A percentile compares a stretch with the other conserved stretches of the same genome.
These are phyloP conservation scores for Lasiodiplodia gonubiensis DNA, from an alignment of 2,329 filamentous ascomycete genomes.

Conservation along the genomic window DNA sequence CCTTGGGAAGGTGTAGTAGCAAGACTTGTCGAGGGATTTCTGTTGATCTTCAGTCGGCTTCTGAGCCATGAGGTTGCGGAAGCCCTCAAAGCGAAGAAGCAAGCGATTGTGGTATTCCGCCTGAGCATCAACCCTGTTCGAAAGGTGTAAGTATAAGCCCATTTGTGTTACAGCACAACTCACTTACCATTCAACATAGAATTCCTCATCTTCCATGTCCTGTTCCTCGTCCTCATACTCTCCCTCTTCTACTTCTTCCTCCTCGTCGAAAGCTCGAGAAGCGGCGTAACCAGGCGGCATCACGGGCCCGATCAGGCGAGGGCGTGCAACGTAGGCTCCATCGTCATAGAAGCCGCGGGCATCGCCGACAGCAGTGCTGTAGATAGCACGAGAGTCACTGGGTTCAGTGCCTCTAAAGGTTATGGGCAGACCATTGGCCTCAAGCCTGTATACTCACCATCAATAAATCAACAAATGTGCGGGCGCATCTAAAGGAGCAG, in stretches of 20 bases:
- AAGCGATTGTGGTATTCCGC: conserved; percentile 56
- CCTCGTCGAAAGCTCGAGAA: not conserved
- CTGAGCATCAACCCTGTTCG: conserved; percentile 44
- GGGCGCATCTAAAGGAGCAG: not conserved
- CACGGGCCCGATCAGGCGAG: conserved; percentile 47
- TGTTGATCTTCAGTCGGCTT: not conserved
- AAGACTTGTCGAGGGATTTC: conserved; percentile 25
- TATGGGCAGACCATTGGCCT: conserved; percentile 76
- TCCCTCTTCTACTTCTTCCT: not conserved
- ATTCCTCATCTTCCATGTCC: not conserved
- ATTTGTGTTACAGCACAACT: not conserved
- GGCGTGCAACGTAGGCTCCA: conserved; percentile 75
- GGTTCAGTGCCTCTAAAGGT: conserved; percentile 46
- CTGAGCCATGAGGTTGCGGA: conserved; percentile 6
- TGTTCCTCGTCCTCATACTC: not conserved
- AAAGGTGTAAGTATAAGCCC: not conserved
- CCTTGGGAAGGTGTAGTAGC: conserved; percentile 13
- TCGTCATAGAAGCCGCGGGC: conserved; percentile 73
- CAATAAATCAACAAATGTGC: conserved; percentile 31
- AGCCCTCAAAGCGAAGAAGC: conserved; percentile 42
- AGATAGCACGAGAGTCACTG: conserved; percentile 44
- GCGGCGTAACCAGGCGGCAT: conserved; percentile 2
- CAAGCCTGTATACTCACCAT: conserved; percentile 60
- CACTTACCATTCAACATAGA: not conserved
- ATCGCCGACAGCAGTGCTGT: conserved; percentile 59